These are phyloP conservation scores for Diaporthe aspalathi DNA, from an alignment of 2,329 filamentous ascomycete genomes.

Conservation along the genomic window DNA sequence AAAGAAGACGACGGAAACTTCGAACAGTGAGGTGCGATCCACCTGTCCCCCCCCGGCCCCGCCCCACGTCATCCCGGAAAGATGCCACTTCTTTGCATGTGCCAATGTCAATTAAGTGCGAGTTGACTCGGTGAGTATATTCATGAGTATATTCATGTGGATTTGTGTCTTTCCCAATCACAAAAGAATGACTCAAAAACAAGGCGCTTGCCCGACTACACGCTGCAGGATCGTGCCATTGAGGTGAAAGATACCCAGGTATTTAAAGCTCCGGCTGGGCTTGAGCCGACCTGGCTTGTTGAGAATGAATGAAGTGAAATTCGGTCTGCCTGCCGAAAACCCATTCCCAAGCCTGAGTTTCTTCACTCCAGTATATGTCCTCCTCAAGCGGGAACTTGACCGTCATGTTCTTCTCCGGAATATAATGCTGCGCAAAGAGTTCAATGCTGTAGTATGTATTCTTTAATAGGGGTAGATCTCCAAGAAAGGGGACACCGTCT, in stretches of 20 bases:
- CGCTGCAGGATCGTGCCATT: neutral
- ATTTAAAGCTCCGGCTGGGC: slow-evolving; percentile 1
- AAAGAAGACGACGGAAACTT: neutral
- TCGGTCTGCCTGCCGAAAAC: slow-evolving; percentile 60
- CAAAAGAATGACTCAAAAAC: no score
- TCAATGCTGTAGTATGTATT: slow-evolving; percentile 63
- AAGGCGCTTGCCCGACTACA: neutral
- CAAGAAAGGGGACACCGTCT: slow-evolving; percentile 57
- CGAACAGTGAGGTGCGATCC: no score
- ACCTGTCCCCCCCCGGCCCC: no score
- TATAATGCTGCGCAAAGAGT: slow-evolving; percentile 59
- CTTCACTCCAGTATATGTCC: slow-evolving; percentile 60
- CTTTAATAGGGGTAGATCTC: slow-evolving; percentile 57
- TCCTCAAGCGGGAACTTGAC: slow-evolving; percentile 62
- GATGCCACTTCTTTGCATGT: no score
- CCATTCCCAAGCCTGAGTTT: slow-evolving; percentile 57
- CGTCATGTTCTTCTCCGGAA: slow-evolving; percentile 57
- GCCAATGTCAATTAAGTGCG: neutral
- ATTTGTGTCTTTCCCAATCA: no score
- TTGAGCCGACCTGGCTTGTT: neutral
- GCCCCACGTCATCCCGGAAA: neutral
- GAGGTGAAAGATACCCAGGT: no score
- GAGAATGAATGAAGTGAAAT: slow-evolving; percentile 52
- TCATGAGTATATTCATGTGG: neutral
- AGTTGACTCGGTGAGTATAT: no score